Percentiles rank a stretch among this genome's conserved stretches.
phyloP scores from a whole-genome alignment of 1,284 basidiomycete species.

The Ceratobasidium sp. region DNA sequence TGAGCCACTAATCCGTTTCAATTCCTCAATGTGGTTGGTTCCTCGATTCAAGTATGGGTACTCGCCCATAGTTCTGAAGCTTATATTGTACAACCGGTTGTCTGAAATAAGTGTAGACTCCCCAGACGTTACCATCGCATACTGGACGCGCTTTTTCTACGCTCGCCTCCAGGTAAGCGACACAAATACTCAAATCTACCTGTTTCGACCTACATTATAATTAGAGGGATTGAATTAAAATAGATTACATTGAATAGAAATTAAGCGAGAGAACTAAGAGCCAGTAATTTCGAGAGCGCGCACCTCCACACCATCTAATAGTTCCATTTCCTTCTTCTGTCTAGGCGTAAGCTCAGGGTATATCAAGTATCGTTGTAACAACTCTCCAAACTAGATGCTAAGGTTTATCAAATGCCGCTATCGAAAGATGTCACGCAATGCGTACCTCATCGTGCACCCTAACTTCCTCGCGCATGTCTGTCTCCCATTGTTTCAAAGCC shows the following conservation, averaged over 20 bases:
- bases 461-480: background rate
- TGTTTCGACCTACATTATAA: no score
- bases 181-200: no score
- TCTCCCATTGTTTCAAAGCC: background rate
- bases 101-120: no score
- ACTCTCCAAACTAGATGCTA: background rate
- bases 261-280: background rate
- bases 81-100: no score
- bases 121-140: no score
- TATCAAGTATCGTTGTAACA: background rate
- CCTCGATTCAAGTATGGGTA: no score
- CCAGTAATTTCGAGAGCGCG: background rate
- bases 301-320: background rate
- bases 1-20: no score
- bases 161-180: no score
- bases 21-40: no score
- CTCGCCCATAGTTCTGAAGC: no score
- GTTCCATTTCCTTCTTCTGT: constrained; percentile 1
- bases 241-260: background rate
- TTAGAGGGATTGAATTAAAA: background rate
- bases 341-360: background rate
- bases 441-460: background rate
- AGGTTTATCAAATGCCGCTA: background rate
- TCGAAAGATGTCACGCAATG: background rate
- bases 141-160: no score